Conservation (phyloP, 2,329 filamentous ascomycete species). For the Fusarium pininemorale region DNA sequence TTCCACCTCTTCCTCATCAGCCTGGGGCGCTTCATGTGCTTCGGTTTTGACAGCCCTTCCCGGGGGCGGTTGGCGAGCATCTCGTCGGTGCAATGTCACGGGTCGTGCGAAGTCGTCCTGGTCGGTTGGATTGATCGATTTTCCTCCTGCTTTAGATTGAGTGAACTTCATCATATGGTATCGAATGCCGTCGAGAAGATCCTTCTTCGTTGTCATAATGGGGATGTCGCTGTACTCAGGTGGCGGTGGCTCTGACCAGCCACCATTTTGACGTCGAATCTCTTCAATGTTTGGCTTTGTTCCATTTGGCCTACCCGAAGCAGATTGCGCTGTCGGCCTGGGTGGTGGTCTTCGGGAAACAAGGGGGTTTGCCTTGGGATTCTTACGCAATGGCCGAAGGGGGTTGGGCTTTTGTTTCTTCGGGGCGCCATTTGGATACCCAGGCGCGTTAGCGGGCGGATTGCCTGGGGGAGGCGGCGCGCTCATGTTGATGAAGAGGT, state of each 20-base stretch:
- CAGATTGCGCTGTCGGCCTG: conserved; percentile 38
- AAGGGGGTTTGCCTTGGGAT: conserved; percentile 66
- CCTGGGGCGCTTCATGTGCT: conserved; percentile 51
- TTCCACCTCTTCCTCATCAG: conserved; percentile 69
- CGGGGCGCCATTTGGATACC: conserved; percentile 47
- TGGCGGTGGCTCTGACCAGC: conserved; percentile 66
- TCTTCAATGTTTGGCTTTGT: conserved; percentile 51
- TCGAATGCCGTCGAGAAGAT: conserved; percentile 80
- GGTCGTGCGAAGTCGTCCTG: conserved; percentile 87
- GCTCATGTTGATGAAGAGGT: conserved; percentile 52
- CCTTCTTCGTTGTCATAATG: conserved; percentile 83
- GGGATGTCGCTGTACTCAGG: conserved; percentile 66
- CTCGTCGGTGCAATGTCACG: conserved; percentile 87
- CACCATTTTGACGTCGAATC: conserved; percentile 59
- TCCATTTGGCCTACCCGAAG: conserved; percentile 40
- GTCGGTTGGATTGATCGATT: conserved; percentile 73
- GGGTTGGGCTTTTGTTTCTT: conserved; percentile 48
- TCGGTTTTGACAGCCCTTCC: conserved; percentile 72
- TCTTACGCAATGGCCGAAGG: conserved; percentile 52
- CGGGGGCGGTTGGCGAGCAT: conserved; percentile 76
- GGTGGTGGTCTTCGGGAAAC: conserved; percentile 61
- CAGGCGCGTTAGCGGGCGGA: conserved; percentile 41
- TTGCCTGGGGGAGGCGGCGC: conserved; percentile 49
- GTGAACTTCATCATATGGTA: conserved; percentile 87
- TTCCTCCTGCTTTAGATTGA: conserved; percentile 64